phyloP scores from a whole-genome alignment of 768 basidiomycete genomes.

The Trametes maxima region DNA sequence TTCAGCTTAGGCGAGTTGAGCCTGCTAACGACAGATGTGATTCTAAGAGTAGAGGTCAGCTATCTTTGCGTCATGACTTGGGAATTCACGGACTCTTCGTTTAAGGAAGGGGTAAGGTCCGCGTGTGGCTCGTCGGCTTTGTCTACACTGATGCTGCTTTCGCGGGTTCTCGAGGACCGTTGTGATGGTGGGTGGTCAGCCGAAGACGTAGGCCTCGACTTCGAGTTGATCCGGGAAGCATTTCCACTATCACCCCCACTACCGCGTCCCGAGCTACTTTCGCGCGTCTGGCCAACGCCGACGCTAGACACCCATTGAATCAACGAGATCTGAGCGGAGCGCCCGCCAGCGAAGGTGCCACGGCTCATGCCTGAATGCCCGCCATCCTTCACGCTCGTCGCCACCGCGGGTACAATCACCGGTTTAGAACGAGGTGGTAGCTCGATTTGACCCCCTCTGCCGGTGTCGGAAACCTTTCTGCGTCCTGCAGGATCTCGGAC shows the following conservation, averaged over 20 bases:
- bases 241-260: constrained; percentile 52
- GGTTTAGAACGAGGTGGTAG: constrained; percentile 2
- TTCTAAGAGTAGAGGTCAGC: constrained; percentile 46
- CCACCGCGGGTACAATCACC: constrained; percentile 14
- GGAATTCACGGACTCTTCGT: constrained; percentile 68
- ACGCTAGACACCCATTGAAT: constrained; percentile 76
- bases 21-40: constrained; percentile 71
- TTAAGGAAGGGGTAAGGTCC: constrained; percentile 53
- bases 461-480: constrained; percentile 5
- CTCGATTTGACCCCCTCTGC: not conserved
- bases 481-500: constrained; percentile 17
- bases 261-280: constrained; percentile 57
- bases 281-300: constrained; percentile 58
- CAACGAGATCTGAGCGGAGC: constrained; percentile 60
- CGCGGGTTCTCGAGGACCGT: constrained; percentile 4
- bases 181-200: constrained; percentile 23
- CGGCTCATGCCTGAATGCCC: constrained; percentile 44
- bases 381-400: constrained; percentile 25
- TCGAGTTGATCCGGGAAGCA: constrained; percentile 49
- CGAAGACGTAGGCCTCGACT: constrained; percentile 41
- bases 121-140: constrained; percentile 43
- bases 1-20: constrained; percentile 72
- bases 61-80: constrained; percentile 4
- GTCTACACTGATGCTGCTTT: constrained; percentile 43
- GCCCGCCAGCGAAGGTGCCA: constrained; percentile 48